phyloP scores from a whole-genome alignment of 2,329 filamentous ascomycete species.

The Alternaria panax region DNA sequence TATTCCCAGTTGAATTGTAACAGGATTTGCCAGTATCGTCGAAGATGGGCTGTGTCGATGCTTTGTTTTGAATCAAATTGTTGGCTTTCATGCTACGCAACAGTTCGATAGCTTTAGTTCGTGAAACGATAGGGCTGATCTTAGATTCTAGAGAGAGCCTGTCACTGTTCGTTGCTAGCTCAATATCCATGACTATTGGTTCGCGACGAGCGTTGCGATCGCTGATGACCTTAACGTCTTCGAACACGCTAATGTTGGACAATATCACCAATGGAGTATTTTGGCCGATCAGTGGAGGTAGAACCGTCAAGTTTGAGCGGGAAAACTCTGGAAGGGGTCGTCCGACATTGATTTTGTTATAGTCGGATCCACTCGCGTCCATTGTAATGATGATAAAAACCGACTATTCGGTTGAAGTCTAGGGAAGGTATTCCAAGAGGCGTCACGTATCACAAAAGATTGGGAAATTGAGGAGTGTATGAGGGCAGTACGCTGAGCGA shows the following conservation, averaged over 20 bases:
- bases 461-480: background rate
- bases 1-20: no score
- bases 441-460: background rate
- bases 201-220: background rate
- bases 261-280: background rate
- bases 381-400: background rate
- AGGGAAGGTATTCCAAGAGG: background rate
- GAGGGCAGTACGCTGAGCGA: background rate
- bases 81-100: background rate
- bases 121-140: background rate
- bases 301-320: background rate
- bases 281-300: background rate
- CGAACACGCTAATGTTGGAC: background rate
- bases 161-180: background rate
- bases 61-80: no score
- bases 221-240: background rate
- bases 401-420: background rate
- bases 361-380: background rate
- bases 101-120: background rate
- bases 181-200: background rate
- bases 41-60: no score
- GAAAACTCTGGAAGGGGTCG: background rate
- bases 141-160: background rate
- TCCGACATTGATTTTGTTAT: background rate
- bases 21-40: no score